Percentiles rank a stretch among this genome's conserved stretches.
Conservation (phyloP, 805 yeast genomes). For the Zygosaccharomyces gambellarensis region DNA sequence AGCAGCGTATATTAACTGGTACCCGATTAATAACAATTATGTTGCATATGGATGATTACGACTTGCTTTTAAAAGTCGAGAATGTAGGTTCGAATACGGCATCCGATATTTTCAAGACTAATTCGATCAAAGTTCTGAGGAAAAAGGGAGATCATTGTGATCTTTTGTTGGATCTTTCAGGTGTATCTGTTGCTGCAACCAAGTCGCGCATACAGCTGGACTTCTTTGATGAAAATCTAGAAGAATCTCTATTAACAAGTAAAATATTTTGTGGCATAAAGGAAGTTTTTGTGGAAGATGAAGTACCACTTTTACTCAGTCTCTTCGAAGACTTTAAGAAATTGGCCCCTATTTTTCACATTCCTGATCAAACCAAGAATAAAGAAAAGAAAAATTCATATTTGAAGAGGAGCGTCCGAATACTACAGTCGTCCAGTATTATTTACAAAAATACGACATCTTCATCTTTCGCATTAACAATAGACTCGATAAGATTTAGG, state of each 20-base stretch:
- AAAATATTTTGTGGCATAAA: constrained; percentile 6
- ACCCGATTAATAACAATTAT: constrained; percentile 5
- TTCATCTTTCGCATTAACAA: constrained; percentile 16
- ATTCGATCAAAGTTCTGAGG: constrained; percentile 4
- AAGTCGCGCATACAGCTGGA: constrained; percentile 13
- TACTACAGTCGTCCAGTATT: constrained; percentile 25
- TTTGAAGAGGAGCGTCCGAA: constrained; percentile 27
- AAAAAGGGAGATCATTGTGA: not conserved
- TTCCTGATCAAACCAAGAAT: not conserved
- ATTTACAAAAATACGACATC: constrained; percentile 18
- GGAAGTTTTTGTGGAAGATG: constrained; percentile 6
- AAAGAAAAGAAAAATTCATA: constrained; percentile 5
- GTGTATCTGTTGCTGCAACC: constrained; percentile 4
- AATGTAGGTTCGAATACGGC: constrained; percentile 5
- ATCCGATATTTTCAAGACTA: constrained; percentile 8
- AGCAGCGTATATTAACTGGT: not conserved
- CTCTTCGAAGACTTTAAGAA: constrained; percentile 3
- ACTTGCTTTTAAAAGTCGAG: constrained; percentile 2
- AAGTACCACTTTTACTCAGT: not conserved
- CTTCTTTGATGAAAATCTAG: constrained; percentile 11
- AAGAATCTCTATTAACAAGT: constrained; percentile 9
- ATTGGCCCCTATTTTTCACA: not conserved
- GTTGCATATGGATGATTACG: constrained; percentile 3
- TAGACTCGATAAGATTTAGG: constrained; percentile 12
- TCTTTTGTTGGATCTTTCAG: constrained; percentile 1